Evolutionary conservation across 768 basidiomycete genomes (phyloP), one percentile per base, ranked within the genome.

Genomic region (Mycena belliarum): DNA sequence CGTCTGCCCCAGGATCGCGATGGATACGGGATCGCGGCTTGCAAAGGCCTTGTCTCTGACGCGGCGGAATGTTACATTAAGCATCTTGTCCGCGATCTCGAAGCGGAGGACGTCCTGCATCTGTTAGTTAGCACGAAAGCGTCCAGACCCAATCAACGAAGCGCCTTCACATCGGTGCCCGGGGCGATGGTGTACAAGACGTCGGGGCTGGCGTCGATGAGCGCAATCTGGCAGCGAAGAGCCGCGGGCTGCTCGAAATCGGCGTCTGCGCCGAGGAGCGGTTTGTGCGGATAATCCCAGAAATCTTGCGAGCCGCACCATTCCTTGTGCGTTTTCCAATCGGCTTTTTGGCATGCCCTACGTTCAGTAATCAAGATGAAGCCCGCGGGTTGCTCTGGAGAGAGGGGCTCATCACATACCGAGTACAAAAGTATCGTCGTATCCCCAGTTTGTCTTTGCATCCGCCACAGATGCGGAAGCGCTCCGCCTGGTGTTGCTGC

Each of bases 301-400:
- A 58, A 58, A 16, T 58, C 51, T n/a, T 48, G 44, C 10, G 57
- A 58, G 12, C 57, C 57, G 38, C 57, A 58, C 29, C n/a, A 41
- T 20, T 58, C 57, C 37, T n/a, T 32, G 46, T 58, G 57, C 15
- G 51, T 58, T 52, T 58, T 58, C 57, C 57, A 58, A 21, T 58
- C 57, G 9, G 45, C 21, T 41, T 52, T 58, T 37, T 58, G 57
- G 38, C 57, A 58, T 35, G 57, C 38, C 1, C 57, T 58, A 25
- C 6, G 37, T 49, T 4, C 18, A 4, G n/a, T 4, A 2, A 11
- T 26, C 9, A 50, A 11, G 20, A 49, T 20, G 12, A 9, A 11
- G 6, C 25, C 3, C 12, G 10, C 21, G 29, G 12, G 29, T 6
- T 32, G 16, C 12, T 25, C 12, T 38, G 25, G 28, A 9, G 25